Base-by-base conservation (phyloP, 441 rosid species). In the Theobroma grandiflorum region DNA sequence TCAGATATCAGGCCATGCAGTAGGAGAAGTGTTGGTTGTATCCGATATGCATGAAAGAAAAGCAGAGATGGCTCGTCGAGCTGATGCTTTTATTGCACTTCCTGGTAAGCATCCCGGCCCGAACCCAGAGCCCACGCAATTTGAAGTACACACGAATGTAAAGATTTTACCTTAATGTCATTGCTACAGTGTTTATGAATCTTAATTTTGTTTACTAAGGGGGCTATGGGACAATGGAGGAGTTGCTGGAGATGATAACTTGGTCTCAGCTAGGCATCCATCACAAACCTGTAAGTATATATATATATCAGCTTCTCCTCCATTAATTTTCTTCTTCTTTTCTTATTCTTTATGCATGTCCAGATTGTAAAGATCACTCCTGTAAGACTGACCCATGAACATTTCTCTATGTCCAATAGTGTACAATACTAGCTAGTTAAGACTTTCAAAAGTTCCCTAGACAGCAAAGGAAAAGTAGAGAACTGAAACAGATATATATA, bases 221-320 rank as follows among this genome's bases (percentile, higher is more conserved):
- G 77, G 91, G 91, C 2, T 89, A 85, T 78, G 91, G 91, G 74
- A 89, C 91, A 26, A 78, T 85, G 77, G 91, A 89, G 66, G 90
- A 89, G 82, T 50, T 89, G 79, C 87, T 89, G 33, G 91, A 89
- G 83, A 77, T 89, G 74, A 89, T 89, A 73, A 81, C 90, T 1
- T 89, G 90, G 90, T 81, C 90, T 69, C 88, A 89, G 76, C 86
- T 89, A 37, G 88, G 91, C 65, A 84, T 89, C 82, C 91, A 87
- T 81, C 64, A 81, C 42, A 89, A 89, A 72, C 90, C 90, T 16
- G 90, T 88, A 72, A 84, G 85, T 50, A 42, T 42, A 4, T 0
- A 52, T 52, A 52, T 15, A 26, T 26, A 0, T 18, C n/a, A 53
- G n/a, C 59, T 5, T 20, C 66, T n/a, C 66, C 20, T 59, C 20